Evolutionary conservation across 2,329 filamentous ascomycete species (phyloP), one percentile per base, ranked within the genome.

Genomic region (Chlorencoelia australis): DNA sequence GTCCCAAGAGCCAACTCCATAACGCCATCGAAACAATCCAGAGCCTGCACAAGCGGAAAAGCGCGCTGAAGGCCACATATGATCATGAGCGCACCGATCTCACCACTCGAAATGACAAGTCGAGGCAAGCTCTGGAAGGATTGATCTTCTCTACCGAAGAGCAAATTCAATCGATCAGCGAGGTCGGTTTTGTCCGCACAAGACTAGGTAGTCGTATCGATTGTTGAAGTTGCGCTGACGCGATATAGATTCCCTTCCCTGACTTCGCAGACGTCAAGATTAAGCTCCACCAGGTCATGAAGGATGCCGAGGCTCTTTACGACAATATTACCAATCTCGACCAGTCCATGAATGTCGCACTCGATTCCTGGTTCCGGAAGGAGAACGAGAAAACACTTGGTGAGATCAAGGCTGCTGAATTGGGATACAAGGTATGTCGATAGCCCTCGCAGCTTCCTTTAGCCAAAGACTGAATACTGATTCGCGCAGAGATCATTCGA

Each of bases 141-240:
- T 39, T 39, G 31, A 39, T 39, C 20, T 30, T 39, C 26, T 29
- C 24, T 26, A 39, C 36, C 3, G 39, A 37, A 30, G 39, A 41
- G 20, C 39, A 41, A 20, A 41, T 41, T 18, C 39, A 41, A 11
- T 37, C 30, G 28, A 39, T 39, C 15, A 39, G 35, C 25, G 36
- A 39, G 31, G 36, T 39, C 9, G 15, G 36, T 21, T 11, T 5
- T 11, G 13, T 8, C 9, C 11, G 11, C 9, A 19, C 9, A 14
- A 29, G 33, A 11, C 28, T 8, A 25, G 8, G 24, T 5, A 19
- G 22, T 10, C 19, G 19, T n/a, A 19, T 32, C 21, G 18, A 8
- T 11, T 3, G n/a, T 18, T 15, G 8, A 13, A 10, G n/a, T n/a
- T 10, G 9, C 1, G 3, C 26, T 17, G 21, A 7, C 2, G 15